These are phyloP conservation scores for Alternaria ethzedia DNA, from an alignment of 2,329 filamentous ascomycete genomes.

Conservation along the genomic window DNA sequence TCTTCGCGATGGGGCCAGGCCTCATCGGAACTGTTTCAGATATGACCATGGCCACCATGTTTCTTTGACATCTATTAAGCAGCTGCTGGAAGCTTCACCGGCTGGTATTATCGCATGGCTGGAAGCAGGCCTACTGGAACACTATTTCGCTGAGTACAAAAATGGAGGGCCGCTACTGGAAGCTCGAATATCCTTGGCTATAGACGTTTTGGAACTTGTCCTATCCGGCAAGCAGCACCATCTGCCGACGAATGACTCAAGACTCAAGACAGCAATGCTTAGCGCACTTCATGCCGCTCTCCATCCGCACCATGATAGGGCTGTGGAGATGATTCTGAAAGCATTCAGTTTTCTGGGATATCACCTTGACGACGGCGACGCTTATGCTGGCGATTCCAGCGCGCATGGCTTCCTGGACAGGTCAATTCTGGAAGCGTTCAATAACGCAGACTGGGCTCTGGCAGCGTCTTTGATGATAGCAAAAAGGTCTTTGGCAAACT, in stretches of 20 bases:
- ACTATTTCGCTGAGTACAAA: too few relatives aligned
- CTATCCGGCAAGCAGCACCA: fast-evolving
- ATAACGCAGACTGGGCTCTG: background rate
- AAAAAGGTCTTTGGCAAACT: background rate
- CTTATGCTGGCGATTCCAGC: background rate
- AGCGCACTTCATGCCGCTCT: background rate
- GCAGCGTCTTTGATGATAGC: background rate
- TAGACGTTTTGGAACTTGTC: background rate
- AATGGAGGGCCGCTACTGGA: too few relatives aligned
- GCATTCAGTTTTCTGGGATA: background rate
- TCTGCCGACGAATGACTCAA: background rate
- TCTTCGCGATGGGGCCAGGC: background rate
- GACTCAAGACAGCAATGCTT: background rate
- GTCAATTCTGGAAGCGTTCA: background rate
- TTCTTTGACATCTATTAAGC: background rate
- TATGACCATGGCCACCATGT: too few relatives aligned
- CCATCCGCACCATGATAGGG: background rate
- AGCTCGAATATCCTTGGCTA: background rate
- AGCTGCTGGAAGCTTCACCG: background rate
- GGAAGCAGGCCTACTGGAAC: background rate
- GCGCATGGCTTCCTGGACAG: background rate
- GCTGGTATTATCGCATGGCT: background rate
- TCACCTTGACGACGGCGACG: background rate
- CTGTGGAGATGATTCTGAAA: background rate
- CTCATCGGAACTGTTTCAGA: background rate